Base-by-base conservation (phyloP, 2,329 filamentous ascomycete species). In the Diplodia seriata region DNA sequence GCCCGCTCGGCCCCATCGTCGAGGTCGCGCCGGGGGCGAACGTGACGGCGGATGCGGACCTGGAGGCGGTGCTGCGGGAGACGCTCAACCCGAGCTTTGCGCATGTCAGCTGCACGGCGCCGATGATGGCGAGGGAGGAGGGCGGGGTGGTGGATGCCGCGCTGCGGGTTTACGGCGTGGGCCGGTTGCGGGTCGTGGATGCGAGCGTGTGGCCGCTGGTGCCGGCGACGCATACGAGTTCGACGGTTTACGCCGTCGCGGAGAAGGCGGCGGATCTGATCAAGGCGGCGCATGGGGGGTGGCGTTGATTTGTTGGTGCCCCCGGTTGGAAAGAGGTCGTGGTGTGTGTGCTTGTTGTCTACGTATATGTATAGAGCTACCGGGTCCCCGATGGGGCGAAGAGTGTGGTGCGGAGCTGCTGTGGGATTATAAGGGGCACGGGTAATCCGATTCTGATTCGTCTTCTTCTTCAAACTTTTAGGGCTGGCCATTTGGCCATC, bases 51-150 rank as follows among this genome's bases (percentile, higher is more conserved):
- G 63, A 70, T 55, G 0, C 70, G 73, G 2, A 72, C 74, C 36
- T 69, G 72, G 72, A 75, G 29, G 72, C 74, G 40, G 69, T 71
- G 57, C 49, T 66, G 31, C 69, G 73, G n/a, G 68, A 72, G 29
- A 65, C 63, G 20, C 68, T 49, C 62, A 47, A 67, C 0, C 71
- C 68, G 40, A 31, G 75, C 43, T 70, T 70, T 59, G 47, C 74
- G 72, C 76, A 79, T 68, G 74, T 76, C 2, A 69, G 76, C 1
- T 78, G 79, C 5, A 80, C 77, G 1, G 76, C 74, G 18, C 73
- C 73, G 4, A 67, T 69, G 68, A 38, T 53, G 59, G 26, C 20
- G 18, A 18, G 43, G 36, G 51, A 38, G 18, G 50, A 53, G 12
- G 67, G 50, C 26, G 67, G 61, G 4, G 67, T 66, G 8, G 49